A percentile compares a stretch with the other conserved stretches of the same genome.
phyloP scores from a whole-genome alignment of 208 protist genomes.

The Acanthamoeba culbertsoni region DNA sequence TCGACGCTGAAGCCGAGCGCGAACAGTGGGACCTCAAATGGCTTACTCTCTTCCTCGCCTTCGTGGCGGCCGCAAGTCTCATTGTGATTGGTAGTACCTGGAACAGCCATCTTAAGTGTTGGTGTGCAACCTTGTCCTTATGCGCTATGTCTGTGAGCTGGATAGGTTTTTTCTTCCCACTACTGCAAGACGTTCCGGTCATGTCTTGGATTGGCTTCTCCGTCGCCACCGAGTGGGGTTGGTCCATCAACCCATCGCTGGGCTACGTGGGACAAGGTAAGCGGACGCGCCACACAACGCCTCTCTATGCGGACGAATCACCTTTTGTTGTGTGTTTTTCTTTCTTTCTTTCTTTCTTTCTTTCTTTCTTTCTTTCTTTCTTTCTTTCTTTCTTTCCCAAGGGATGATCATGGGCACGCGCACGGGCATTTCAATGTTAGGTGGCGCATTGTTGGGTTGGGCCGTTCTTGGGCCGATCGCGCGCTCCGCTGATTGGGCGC shows the following conservation, averaged over 20 bases:
- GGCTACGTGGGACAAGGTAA: slow-evolving; percentile 72
- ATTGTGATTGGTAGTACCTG: background rate
- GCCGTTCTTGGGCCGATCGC: slow-evolving; percentile 72
- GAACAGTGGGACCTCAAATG: slow-evolving; percentile 64
- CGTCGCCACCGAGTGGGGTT: slow-evolving; percentile 52
- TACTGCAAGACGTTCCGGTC: slow-evolving; percentile 58
- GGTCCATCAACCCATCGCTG: slow-evolving; percentile 70
- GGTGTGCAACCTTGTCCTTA: background rate
- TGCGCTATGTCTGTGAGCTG: background rate
- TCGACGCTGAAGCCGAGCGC: background rate
- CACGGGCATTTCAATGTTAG: slow-evolving; percentile 64
- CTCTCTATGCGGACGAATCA: background rate
- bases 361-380: background rate
- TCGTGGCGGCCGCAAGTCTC: slow-evolving; percentile 23
- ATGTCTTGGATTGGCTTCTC: slow-evolving; percentile 60
- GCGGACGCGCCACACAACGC: background rate
- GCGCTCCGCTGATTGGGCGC: slow-evolving; percentile 24
- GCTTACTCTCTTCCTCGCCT: slow-evolving; percentile 56
- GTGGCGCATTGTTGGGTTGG: slow-evolving; percentile 69
- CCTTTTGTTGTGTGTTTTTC: too few relatives aligned
- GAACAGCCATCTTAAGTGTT: background rate
- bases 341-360: background rate
- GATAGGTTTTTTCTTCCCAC: background rate
- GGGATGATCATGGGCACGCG: slow-evolving; percentile 77
- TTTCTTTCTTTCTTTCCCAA: background rate